Evolutionary conservation across 495 filamentous ascomycete genomes (phyloP), one percentile per base, ranked within the genome.

Genomic region (Pyrenopolyporus hunteri): DNA sequence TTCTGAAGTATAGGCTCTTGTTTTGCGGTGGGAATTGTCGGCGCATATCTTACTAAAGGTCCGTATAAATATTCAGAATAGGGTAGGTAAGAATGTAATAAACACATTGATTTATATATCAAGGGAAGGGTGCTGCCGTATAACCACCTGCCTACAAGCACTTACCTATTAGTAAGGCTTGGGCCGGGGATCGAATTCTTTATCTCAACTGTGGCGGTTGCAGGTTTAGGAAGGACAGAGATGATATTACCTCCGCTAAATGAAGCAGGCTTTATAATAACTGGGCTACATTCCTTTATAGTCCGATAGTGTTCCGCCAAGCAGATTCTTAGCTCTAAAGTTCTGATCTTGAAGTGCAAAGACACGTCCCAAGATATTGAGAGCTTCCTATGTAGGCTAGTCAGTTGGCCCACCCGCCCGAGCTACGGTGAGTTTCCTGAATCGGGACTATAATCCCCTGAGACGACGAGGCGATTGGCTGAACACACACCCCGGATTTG

Each of bases 331-430:
- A 7, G 9, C 25, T 9, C 51, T 33, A 7, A 19, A 39, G 28
- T 4, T 14, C 14, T 43, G 50, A 37, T 17, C 32, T 33, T 19
- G 3, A 45, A 50, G 40, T 42, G 39, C 10, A 44, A 10, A 29
- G 29, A 22, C 29, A 13, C 17, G 25, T 31, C 11, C n/a, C 14
- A 47, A 23, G 43, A 13, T 23, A 42, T 39, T 48, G n/a, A 39
- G 36, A 66, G 63, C 63, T 66, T 23, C 57, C 63, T 66, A 60
- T 25, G 26, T 42, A 17, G 46, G 63, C 16, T 57, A 60, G 52
- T 61, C 28, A 16, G 16, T 39, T 40, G 23, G 32, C 13, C 13
- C 14, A 39, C 14, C 44, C 35, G 46, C 33, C 19, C 29, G 19
- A 11, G 28, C 11, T 22, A 60, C 39, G 42, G 35, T 16, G 39